A percentile compares a stretch with the other conserved stretches of the same genome.
phyloP scores from a whole-genome alignment of 768 basidiomycete species.

The Austroboletus eburneus region DNA sequence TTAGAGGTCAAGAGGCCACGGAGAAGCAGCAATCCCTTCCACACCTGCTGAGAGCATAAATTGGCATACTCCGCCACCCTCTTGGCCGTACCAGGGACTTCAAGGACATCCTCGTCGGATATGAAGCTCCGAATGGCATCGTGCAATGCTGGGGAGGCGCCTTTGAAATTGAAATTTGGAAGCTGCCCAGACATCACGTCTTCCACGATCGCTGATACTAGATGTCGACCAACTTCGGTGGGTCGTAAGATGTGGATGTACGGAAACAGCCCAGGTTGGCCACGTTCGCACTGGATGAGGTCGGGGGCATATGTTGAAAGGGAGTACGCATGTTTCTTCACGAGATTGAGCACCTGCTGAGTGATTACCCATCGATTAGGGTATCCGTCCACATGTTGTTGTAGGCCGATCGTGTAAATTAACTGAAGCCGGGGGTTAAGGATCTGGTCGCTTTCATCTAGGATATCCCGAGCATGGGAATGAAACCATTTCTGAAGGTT shows the following conservation, averaged over 20 bases:
- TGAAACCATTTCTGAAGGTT: not conserved
- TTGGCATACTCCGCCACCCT: not conserved
- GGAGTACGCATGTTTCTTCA: constrained; percentile 1
- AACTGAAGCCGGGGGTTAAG: not conserved
- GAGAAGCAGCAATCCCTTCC: too few relatives aligned
- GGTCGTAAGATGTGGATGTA: not conserved
- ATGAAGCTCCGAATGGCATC: not conserved
- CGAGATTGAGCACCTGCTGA: constrained; percentile 24
- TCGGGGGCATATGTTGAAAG: not conserved
- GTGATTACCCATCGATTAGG: constrained; percentile 21
- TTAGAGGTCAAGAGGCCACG: too few relatives aligned
- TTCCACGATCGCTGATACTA: not conserved
- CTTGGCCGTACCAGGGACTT: not conserved
- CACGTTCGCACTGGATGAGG: not conserved
- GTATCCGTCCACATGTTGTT: not conserved
- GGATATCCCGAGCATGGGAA: not conserved
- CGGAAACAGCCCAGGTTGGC: not conserved
- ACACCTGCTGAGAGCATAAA: not conserved
- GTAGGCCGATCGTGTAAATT: not conserved
- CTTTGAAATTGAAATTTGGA: not conserved
- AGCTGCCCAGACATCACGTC: not conserved
- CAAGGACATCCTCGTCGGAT: not conserved
- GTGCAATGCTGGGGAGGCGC: not conserved
- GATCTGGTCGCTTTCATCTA: not conserved
- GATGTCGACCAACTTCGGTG: not conserved